phyloP scores from a whole-genome alignment of 257 asterid genomes.

The Misopates orontium region DNA sequence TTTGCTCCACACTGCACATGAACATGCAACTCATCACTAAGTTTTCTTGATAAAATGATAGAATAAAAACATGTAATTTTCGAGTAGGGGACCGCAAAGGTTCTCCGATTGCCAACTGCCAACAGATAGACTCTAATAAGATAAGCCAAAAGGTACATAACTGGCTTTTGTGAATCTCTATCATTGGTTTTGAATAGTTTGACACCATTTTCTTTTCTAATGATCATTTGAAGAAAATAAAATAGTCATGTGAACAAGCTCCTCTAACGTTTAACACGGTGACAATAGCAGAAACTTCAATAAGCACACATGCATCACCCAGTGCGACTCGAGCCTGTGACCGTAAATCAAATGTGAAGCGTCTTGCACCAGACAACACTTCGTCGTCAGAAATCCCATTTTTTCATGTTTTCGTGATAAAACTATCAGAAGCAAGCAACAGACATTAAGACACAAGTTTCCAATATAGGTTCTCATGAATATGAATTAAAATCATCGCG shows the following conservation, averaged over 20 bases:
- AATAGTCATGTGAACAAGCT: no score
- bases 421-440: no score
- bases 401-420: no score
- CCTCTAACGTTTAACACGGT: no score
- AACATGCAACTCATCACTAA: background rate
- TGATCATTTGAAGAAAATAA: no score
- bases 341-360: background rate
- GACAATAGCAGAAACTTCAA: background rate
- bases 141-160: slow-evolving; percentile 1
- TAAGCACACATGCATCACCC: no score
- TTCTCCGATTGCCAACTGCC: background rate
- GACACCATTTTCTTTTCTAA: background rate
- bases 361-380: background rate
- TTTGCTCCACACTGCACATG: no score
- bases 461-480: background rate
- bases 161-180: background rate
- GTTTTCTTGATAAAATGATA: no score
- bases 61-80: background rate
- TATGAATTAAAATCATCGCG: background rate
- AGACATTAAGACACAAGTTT: background rate
- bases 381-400: background rate
- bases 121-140: slow-evolving; percentile 10
- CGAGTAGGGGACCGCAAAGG: slow-evolving; percentile 8
- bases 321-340: background rate
- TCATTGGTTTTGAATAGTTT: background rate